Base-by-base conservation (phyloP, 2,329 filamentous ascomycete genomes). In the Venturia asperata region DNA sequence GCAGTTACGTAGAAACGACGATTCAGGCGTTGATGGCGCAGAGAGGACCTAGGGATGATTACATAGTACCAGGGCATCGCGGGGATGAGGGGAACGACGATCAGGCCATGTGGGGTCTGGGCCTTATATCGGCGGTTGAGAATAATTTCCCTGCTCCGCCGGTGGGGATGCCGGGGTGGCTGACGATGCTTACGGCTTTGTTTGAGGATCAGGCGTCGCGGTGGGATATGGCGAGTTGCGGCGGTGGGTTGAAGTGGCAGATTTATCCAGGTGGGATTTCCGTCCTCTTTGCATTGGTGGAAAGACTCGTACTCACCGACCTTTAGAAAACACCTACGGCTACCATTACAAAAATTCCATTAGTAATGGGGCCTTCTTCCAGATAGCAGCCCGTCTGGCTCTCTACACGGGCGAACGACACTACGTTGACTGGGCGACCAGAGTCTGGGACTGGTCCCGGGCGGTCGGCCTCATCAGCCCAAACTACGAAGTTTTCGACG, bases 341-440 rank as follows among this genome's bases (percentile, higher is more conserved):
- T 85, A 80, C 69, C 75, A 77, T 64, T 85, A 83, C 70, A 85
- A 85, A 69, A 85, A 85, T 69, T 79, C 80, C 27, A 81, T 85
- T 67, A 82, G 81, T 15, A 85, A 85, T 68, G 83, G 83, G 3
- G 82, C 78, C 41, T 79, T 85, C 66, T 84, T 85, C 73, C 81
- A 84, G 68, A 77, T 86, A 13, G 79, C 80, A 27, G 81, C 90
- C 9, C 86, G 91, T 19, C 81, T 95, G 7, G 88, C 89, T 0
- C 81, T 87, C 15, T 94, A 90, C 77, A 95, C 91, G 0, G 84
- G 85, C 61, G 94, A 95, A 75, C 94, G 92, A 77, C 93, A 93
- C 77, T 96, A 96, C 72, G 81, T 84, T 10, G 82, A 90, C 15
- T 92, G 88, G 89, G 91, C 90, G 0, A 81, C 84, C 66, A 87